Percentiles rank a stretch among this genome's conserved stretches.
Evolutionary conservation across 257 asterid genomes (phyloP).

Genomic region (Fraxinus excelsior): DNA sequence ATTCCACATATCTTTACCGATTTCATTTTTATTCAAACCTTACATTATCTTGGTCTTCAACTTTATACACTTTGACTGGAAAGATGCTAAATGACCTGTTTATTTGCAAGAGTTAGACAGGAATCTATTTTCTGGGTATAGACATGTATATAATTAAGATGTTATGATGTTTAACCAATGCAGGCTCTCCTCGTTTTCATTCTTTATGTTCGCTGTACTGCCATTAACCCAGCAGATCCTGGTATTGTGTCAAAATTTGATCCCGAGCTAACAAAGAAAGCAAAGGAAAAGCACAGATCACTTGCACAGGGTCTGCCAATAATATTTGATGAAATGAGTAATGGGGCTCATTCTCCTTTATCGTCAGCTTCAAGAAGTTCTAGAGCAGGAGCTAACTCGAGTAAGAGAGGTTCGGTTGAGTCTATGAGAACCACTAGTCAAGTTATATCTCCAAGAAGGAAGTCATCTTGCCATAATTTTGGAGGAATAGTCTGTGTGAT

Average conservation of each 20-base stretch:
- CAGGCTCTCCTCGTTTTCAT: constrained; percentile 88
- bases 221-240: constrained; percentile 98
- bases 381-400: constrained; percentile 62
- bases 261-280: constrained; percentile 47
- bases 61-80: background rate
- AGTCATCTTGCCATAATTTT: constrained; percentile 47
- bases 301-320: constrained; percentile 43
- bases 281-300: constrained; percentile 47
- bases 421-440: constrained; percentile 56
- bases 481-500: constrained; percentile 72
- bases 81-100: background rate
- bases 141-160: background rate
- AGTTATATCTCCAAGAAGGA: constrained; percentile 46
- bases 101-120: background rate
- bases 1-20: constrained; percentile 8
- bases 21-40: background rate
- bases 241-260: constrained; percentile 87
- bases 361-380: constrained; percentile 80
- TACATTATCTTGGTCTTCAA: background rate
- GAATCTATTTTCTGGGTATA: constrained; percentile 13
- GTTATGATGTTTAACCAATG: constrained; percentile 30
- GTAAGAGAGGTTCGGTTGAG: constrained; percentile 67
- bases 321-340: constrained; percentile 71
- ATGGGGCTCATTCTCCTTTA: constrained; percentile 63
- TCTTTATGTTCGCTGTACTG: constrained; percentile 89